Conservation (phyloP, 2,329 filamentous ascomycete species). For the Cladosporium velox region DNA sequence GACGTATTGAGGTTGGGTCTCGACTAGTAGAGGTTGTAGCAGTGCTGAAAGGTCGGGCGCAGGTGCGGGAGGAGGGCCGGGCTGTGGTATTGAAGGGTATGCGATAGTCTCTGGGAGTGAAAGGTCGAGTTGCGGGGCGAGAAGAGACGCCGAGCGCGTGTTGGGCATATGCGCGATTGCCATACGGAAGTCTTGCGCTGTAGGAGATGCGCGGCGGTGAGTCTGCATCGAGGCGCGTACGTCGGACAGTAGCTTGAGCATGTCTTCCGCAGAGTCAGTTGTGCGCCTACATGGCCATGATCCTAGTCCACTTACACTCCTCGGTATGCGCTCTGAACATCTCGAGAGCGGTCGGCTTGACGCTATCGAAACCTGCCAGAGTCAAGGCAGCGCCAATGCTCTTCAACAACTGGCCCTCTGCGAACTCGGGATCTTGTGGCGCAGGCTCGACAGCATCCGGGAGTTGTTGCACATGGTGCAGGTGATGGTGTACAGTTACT, state of each 20-base stretch:
- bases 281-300: not conserved
- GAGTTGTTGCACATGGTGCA: conserved; percentile 31
- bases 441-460: conserved; percentile 38
- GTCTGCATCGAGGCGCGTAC: conserved; percentile 61
- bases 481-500: not conserved
- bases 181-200: conserved; percentile 61
- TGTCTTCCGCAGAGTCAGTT: conserved; percentile 43
- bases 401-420: conserved; percentile 57
- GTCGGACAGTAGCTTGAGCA: conserved; percentile 55
- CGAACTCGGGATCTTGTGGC: conserved; percentile 53
- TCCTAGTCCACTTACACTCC: conserved; percentile 46
- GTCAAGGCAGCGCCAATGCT: conserved; percentile 56
- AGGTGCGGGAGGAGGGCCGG: conserved; percentile 43
- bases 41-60: conserved; percentile 50
- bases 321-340: conserved; percentile 57
- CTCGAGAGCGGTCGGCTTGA: conserved; percentile 58
- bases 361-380: conserved; percentile 57
- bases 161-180: conserved; percentile 47
- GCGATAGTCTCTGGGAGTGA: conserved; percentile 37
- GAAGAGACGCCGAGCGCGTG: conserved; percentile 41
- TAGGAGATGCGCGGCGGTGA: conserved; percentile 56
- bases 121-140: conserved; percentile 44
- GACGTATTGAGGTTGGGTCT: conserved; percentile 54
- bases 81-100: conserved; percentile 44
- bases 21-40: conserved; percentile 55